These are phyloP conservation scores for Candida maltosa DNA, from an alignment of 805 yeast species.

Conservation along the genomic window DNA sequence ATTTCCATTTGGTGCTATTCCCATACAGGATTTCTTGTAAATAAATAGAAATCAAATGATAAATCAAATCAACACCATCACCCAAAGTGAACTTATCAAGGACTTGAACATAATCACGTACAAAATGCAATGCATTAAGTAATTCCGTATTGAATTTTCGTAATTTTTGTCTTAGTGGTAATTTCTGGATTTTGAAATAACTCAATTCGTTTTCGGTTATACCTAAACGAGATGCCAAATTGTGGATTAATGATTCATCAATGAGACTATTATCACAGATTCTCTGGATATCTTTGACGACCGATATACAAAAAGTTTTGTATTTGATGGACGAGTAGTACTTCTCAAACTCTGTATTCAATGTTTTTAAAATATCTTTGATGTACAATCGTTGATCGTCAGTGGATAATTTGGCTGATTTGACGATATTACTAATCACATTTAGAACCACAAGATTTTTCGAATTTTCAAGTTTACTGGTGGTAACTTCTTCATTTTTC, in stretches of 20 bases:
- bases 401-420: background rate
- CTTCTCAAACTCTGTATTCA: constrained; percentile 25
- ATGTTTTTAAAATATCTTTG: constrained; percentile 12
- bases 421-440: constrained; percentile 17
- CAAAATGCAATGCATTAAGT: constrained; percentile 8
- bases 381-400: constrained; percentile 10
- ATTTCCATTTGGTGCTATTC: constrained; percentile 27
- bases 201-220: constrained; percentile 20
- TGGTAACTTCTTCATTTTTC: constrained; percentile 15
- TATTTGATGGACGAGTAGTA: constrained; percentile 19
- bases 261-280: constrained; percentile 13
- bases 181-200: constrained; percentile 17
- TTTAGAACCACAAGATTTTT: constrained; percentile 16
- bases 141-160: constrained; percentile 7
- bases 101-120: constrained; percentile 14
- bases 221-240: constrained; percentile 25
- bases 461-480: constrained; percentile 16
- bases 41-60: constrained; percentile 28
- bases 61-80: constrained; percentile 19
- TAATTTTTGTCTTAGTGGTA: constrained; percentile 20
- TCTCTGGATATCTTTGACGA: constrained; percentile 20
- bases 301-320: constrained; percentile 26
- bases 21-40: constrained; percentile 16
- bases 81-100: constrained; percentile 22
- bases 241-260: constrained; percentile 13